Conservation (phyloP, 2,329 filamentous ascomycete species). For the Fusarium nisikadoi region DNA sequence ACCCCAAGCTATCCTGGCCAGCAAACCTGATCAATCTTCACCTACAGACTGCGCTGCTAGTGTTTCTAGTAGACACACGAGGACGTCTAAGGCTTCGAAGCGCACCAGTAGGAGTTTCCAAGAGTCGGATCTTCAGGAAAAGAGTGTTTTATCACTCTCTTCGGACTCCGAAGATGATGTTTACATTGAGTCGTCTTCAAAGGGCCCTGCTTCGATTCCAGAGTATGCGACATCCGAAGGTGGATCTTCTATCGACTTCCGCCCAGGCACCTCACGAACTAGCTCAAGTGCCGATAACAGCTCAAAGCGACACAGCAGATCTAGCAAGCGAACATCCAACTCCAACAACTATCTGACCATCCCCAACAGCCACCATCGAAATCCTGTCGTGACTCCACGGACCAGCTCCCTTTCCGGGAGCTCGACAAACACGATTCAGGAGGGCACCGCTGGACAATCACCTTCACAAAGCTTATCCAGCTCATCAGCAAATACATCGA, state of each 20-base stretch:
- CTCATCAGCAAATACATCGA: constrained; percentile 50
- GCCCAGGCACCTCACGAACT: constrained; percentile 37
- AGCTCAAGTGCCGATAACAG: constrained; percentile 41
- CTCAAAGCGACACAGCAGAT: constrained; percentile 45
- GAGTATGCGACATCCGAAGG: constrained; percentile 41
- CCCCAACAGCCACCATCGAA: constrained; percentile 42
- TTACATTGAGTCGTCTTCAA: constrained; percentile 34
- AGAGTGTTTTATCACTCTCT: constrained; percentile 66
- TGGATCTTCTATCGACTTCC: constrained; percentile 37
- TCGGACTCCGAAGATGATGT: constrained; percentile 65
- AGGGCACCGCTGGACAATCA: constrained; percentile 34
- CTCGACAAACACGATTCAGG: constrained; percentile 40
- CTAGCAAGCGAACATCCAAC: constrained; percentile 54
- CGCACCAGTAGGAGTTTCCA: constrained; percentile 59
- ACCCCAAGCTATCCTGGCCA: constrained; percentile 31
- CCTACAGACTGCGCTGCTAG: constrained; percentile 59
- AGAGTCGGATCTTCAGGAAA: constrained; percentile 63
- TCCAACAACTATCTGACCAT: constrained; percentile 57
- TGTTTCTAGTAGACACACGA: constrained; percentile 65
- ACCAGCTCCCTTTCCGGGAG: constrained; percentile 43
- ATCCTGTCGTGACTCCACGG: constrained; percentile 28
- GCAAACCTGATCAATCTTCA: constrained; percentile 45
- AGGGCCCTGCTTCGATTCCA: constrained; percentile 42
- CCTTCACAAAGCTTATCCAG: constrained; percentile 51
- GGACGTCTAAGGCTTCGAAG: constrained; percentile 64